Base-by-base conservation (phyloP, 768 basidiomycete species). In the Leccinum uliginosum region DNA sequence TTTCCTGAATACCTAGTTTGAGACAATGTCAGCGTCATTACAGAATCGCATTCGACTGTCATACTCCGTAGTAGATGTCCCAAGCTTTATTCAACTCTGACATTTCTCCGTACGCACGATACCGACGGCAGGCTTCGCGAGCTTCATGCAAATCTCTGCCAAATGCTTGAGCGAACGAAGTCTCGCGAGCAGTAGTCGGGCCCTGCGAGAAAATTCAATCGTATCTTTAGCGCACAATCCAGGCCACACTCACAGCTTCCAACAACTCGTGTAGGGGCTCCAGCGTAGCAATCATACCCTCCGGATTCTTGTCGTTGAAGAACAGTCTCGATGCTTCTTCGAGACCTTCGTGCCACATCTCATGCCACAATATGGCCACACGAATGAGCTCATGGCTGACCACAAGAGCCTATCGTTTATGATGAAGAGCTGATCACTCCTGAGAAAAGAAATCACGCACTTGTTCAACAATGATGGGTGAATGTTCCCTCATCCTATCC, bases 301-400 rank as follows among this genome's bases (percentile, higher is more conserved):
- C 90, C 2, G 96, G 88, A 70, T 99, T 97, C 66, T 93, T 90
- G 64, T 98, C 97, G 10, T 92, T 94, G 78, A 95, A 99, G 76
- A 94, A 99, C 47, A 93, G 75, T 43, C 97, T 83, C 7, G 95
- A 97, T 6, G 97, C 97, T 72, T 99, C 97, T 74, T 99, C 97
- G 21, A 99, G 78, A 17, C 93, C 94, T 74, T 99, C 97, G 65
- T 98, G 94, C 97, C 97, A 99, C 61, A 94, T 77, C 71, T 99
- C 97, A 64, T 98, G 95, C 97, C 97, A 99, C 11, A 99, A 77
- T 58, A 99, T 98, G 7, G 97, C 96, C 7, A 98, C 92, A 19
- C 97, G 87, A 57, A 98, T 98, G 35, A 99, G 81, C 69, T 99
- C 97, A 29, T 90, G 86, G 67, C 92, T 92, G 71, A 99, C 93